Evolutionary conservation across 2,329 filamentous ascomycete genomes (phyloP).

Genomic region (Chalaropsis ovoidea): DNA sequence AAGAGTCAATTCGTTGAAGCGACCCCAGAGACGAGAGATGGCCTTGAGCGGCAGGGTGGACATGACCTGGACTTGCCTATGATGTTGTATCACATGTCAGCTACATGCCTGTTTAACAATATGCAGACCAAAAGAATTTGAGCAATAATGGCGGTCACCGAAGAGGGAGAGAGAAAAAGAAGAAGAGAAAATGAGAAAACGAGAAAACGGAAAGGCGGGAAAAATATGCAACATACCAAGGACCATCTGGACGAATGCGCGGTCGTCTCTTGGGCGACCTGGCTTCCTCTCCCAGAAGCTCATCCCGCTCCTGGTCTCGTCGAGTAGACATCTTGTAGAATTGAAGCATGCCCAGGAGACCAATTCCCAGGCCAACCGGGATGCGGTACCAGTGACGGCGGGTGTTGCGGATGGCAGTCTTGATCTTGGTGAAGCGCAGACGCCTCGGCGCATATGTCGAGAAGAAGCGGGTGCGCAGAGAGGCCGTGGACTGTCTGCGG

Average conservation of each 20-base stretch:
- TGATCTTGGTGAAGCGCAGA: constrained; percentile 23
- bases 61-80: constrained; percentile 83
- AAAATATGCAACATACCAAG: constrained; percentile 50
- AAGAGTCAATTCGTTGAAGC: constrained; percentile 80
- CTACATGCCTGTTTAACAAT: neutral
- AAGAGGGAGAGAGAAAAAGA: neutral
- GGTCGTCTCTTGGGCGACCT: constrained; percentile 41
- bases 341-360: constrained; percentile 71
- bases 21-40: constrained; percentile 78
- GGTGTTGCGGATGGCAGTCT: constrained; percentile 21
- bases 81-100: constrained; percentile 24
- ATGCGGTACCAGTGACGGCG: constrained; percentile 71
- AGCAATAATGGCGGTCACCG: constrained; percentile 11
- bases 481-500: constrained; percentile 14
- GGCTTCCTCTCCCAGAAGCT: constrained; percentile 23
- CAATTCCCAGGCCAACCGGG: constrained; percentile 74
- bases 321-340: constrained; percentile 63
- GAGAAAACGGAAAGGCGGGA: neutral
- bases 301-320: constrained; percentile 30
- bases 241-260: constrained; percentile 68
- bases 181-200: constrained; percentile 3
- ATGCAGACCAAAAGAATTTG: constrained; percentile 13
- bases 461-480: constrained; percentile 21
- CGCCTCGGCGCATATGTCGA: constrained; percentile 20
- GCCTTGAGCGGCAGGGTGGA: constrained; percentile 86